Percentiles rank a stretch among this genome's conserved stretches.
phyloP scores from a whole-genome alignment of 208 protist species.

The Leishmania tropica region DNA sequence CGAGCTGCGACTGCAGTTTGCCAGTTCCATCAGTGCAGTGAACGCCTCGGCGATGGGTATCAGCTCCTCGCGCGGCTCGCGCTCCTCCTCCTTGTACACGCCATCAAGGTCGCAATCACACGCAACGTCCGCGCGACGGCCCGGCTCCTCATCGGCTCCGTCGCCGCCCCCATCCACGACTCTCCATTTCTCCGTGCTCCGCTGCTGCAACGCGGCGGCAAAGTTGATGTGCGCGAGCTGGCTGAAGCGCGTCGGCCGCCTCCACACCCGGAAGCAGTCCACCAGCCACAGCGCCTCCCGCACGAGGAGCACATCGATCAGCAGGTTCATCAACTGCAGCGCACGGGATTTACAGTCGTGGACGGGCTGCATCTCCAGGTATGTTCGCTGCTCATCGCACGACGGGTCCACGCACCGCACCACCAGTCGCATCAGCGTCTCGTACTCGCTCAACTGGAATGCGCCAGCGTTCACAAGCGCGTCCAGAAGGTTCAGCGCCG shows the following conservation, averaged over 20 bases:
- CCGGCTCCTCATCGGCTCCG: background rate
- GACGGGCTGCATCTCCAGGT: constrained; percentile 37
- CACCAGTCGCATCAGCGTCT: constrained; percentile 27
- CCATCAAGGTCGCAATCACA: background rate
- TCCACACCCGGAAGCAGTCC: constrained; percentile 31
- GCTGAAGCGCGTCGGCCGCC: constrained; percentile 11
- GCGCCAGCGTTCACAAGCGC: constrained; percentile 42
- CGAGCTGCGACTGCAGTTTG: constrained; percentile 31
- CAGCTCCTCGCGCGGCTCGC: constrained; percentile 9
- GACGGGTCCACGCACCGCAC: constrained; percentile 34
- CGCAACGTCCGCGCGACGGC: background rate
- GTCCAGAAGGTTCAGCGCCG: constrained; percentile 37
- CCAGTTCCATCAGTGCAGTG: constrained; percentile 35
- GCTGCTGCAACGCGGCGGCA: background rate
- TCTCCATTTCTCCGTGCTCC: background rate
- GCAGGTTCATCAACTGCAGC: constrained; percentile 36
- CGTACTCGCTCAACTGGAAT: constrained; percentile 41
- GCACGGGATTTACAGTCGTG: constrained; percentile 42
- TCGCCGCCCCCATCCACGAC: background rate
- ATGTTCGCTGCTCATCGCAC: constrained; percentile 23
- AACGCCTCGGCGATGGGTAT: constrained; percentile 31
- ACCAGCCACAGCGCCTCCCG: constrained; percentile 36
- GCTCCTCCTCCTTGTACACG: constrained; percentile 9
- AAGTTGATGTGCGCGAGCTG: constrained; percentile 33
- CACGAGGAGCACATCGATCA: constrained; percentile 40